phyloP scores from a whole-genome alignment of 2,329 filamentous ascomycete genomes.

The Fusarium chuoi region DNA sequence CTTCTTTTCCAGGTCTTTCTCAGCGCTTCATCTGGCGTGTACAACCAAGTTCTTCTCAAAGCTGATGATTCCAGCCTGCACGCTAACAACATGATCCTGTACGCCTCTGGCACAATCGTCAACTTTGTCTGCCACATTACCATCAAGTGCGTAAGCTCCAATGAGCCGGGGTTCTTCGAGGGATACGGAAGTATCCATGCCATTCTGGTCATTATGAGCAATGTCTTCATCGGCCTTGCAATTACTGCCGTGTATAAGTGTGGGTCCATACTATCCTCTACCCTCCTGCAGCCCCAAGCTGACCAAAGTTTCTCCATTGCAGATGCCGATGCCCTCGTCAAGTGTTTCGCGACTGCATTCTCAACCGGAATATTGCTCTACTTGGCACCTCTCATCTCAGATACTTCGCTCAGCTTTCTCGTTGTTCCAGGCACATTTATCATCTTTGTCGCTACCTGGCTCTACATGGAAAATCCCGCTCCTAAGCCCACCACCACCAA shows the following conservation, averaged over 20 bases:
- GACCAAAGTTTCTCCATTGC: rapidly evolving
- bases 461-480: neutral
- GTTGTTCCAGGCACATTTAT: neutral
- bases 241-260: neutral
- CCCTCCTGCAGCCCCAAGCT: neutral
- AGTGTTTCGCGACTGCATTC: neutral
- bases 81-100: neutral
- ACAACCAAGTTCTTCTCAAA: neutral
- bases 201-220: neutral
- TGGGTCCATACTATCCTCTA: rapidly evolving
- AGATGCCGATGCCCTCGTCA: neutral
- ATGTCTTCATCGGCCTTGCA: neutral
- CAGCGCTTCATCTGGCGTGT: neutral
- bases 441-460: neutral
- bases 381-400: neutral
- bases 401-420: neutral
- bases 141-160: neutral
- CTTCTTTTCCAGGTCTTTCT: neutral
- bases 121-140: neutral
- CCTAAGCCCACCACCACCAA: neutral
- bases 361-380: neutral
- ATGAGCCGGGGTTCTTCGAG: neutral
- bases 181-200: neutral
- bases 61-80: neutral
- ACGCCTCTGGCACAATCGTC: neutral